phyloP scores from a whole-genome alignment of 352 stramenopile genomes.

The Detonula confervacea region DNA sequence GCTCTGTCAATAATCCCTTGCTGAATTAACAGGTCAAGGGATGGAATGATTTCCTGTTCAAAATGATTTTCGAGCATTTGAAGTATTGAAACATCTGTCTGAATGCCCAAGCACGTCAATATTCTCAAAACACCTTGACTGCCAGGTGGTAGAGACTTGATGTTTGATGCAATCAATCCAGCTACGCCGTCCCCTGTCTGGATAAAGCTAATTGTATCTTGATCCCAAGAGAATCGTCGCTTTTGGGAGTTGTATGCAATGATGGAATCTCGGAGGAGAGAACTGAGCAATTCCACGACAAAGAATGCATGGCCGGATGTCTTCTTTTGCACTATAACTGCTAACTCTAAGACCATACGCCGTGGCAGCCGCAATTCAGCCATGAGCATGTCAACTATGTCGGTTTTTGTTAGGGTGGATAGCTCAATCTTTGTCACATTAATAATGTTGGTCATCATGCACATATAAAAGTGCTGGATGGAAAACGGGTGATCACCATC shows the following conservation, averaged over 20 bases:
- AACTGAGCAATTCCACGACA: slow-evolving; percentile 50
- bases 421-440: slow-evolving; percentile 33
- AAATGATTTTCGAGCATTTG: slow-evolving; percentile 18
- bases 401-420: slow-evolving; percentile 34
- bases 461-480: not conserved
- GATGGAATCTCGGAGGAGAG: slow-evolving; percentile 26
- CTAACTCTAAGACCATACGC: slow-evolving; percentile 35
- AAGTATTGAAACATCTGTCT: slow-evolving; percentile 24
- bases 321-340: slow-evolving; percentile 48
- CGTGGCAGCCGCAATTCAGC: slow-evolving; percentile 34
- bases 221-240: slow-evolving; percentile 39
- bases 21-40: not conserved
- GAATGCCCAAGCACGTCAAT: slow-evolving; percentile 50
- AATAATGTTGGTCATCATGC: not conserved
- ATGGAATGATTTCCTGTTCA: slow-evolving; percentile 4
- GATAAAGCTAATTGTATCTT: slow-evolving; percentile 2
- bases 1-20: slow-evolving; percentile 19
- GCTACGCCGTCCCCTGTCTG: slow-evolving; percentile 40
- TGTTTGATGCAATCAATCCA: slow-evolving; percentile 37
- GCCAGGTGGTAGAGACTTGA: slow-evolving; percentile 19
- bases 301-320: slow-evolving; percentile 49
- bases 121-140: slow-evolving; percentile 17
- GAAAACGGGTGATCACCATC: slow-evolving; percentile 15
- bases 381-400: slow-evolving; percentile 43
- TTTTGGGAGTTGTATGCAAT: slow-evolving; percentile 36